Evolutionary conservation across 257 asterid species (phyloP), one percentile per base, ranked within the genome.

Genomic region (Eucommia ulmoides): DNA sequence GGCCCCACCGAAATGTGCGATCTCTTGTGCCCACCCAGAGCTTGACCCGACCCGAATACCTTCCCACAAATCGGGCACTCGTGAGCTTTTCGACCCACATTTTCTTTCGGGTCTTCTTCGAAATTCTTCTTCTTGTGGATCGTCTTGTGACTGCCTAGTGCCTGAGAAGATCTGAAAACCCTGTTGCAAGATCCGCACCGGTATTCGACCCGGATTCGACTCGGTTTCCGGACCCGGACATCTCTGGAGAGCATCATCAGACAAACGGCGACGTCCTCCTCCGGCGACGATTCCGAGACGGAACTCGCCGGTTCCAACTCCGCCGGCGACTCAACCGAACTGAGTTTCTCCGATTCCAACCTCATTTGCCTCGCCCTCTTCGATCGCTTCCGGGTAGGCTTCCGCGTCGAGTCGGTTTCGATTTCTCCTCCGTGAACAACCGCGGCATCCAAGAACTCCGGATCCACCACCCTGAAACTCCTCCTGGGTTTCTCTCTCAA

Each of bases 11-110:
- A 24, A 20, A 66, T 14, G 64, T 80, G 83, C 59, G 81, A 73
- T 52, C 81, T 70, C 35, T 81, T 77, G 68, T 77, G 91, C 50
- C 91, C 91, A 19, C 89, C 89, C 7, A 80, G 68, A 24, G 89
- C 89, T 53, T 80, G 84, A 25, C 74, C 80, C 23, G 91, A 76
- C 57, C 51, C 70, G 41, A 74, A 80, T 16, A 64, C 61, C 49
- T 64, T 80, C 26, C 68, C 72, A 50, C 91, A 80, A 49, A 66
- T 59, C 45, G 71, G 73, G 53, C 91, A 80, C 24, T 74, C 74
- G 52, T 74, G 76, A 54, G 55, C 57, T 44, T 60, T 69, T 21
- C 23, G 11, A 20, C 15, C 52, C 17, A 41, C 50, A 14, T 72
- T 9, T 16, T 42, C 21, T 49, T 60, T 6, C 12, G 3, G 15